phyloP scores from a whole-genome alignment of 2,329 filamentous ascomycete species.

The Scytalidium sp. region DNA sequence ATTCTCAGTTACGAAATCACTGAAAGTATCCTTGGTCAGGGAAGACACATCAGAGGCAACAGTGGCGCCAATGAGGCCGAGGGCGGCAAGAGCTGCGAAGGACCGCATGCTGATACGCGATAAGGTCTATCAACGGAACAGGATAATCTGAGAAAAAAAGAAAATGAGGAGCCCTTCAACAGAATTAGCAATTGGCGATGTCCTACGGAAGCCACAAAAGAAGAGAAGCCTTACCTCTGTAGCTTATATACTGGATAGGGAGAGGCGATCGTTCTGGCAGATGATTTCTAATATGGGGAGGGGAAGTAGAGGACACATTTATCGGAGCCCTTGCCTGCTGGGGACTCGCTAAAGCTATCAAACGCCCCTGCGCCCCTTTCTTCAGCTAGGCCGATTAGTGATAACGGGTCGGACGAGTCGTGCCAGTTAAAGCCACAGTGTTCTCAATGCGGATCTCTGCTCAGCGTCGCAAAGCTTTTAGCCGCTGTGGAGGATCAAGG shows the following conservation, averaged over 20 bases:
- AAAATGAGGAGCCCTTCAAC: neutral
- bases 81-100: conserved; percentile 25
- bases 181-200: neutral
- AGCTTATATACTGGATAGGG: neutral
- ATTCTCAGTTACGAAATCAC: conserved; percentile 80
- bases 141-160: too few species aligned
- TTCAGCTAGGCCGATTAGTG: neutral
- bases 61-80: conserved; percentile 37
- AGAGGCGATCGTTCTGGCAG: too few species aligned
- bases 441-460: neutral
- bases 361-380: neutral
- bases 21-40: conserved; percentile 83
- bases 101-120: conserved; percentile 24
- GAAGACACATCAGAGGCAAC: conserved; percentile 73
- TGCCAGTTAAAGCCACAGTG: neutral
- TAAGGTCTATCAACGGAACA: neutral
- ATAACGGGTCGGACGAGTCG: too few species aligned
- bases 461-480: neutral
- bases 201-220: neutral
- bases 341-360: conserved; percentile 1
- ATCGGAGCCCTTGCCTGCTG: neutral
- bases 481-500: neutral
- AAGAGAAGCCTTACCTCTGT: neutral
- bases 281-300: neutral
- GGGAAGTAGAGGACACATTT: neutral